These are phyloP conservation scores for Grigorovia yakushimaensis DNA, from an alignment of 805 yeast genomes.

Conservation along the genomic window DNA sequence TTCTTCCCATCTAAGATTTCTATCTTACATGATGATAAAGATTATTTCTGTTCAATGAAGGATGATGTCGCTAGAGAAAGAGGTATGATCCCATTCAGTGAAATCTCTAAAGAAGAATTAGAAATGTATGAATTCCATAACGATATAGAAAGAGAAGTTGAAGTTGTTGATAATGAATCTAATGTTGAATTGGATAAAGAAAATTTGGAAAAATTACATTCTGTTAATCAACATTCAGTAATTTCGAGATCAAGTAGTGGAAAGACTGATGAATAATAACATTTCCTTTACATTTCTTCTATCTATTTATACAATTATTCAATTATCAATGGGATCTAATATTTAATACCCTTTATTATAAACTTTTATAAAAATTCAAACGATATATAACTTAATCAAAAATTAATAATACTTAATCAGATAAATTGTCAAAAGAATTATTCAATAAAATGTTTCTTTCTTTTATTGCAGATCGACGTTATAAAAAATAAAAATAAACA, in stretches of 20 bases:
- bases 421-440: too few species aligned
- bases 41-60: slow-evolving; percentile 32
- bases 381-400: too few species aligned
- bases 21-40: slow-evolving; percentile 32
- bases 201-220: background rate
- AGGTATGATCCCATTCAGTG: slow-evolving; percentile 28
- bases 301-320: background rate
- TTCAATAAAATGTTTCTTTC: too few species aligned
- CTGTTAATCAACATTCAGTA: background rate
- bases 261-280: background rate
- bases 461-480: too few species aligned
- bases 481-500: background rate
- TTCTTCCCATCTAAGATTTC: slow-evolving; percentile 31
- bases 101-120: slow-evolving; percentile 20
- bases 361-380: too few species aligned
- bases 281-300: background rate
- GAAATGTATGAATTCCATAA: slow-evolving; percentile 4
- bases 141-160: slow-evolving; percentile 1
- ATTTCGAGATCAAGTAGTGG: background rate
- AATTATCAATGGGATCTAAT: too few species aligned
- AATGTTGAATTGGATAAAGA: background rate
- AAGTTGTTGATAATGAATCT: background rate
- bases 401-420: too few species aligned
- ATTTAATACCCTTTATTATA: too few species aligned
- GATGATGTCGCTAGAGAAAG: slow-evolving; percentile 28